phyloP scores from a whole-genome alignment of 2,329 filamentous ascomycete genomes.

The Penicillium verrucosum region DNA sequence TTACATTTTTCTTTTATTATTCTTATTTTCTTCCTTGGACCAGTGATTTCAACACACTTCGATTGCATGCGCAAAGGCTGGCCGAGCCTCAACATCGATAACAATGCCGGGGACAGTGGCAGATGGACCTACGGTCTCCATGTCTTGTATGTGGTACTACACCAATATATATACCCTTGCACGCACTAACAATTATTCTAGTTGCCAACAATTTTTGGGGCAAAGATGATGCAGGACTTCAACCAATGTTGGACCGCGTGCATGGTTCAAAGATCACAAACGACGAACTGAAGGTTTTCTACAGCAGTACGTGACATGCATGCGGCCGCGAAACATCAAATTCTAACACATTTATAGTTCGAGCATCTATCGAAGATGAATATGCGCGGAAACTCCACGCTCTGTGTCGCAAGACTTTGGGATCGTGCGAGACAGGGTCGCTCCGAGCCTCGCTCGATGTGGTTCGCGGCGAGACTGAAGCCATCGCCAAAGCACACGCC shows the following conservation, averaged over 20 bases:
- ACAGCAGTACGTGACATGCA: constrained; percentile 62
- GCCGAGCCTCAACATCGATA: constrained; percentile 31
- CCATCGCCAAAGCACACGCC: constrained; percentile 91
- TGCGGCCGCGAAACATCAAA: background rate
- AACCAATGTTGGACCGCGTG: constrained; percentile 90
- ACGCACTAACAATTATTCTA: constrained; percentile 33
- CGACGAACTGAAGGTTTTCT: constrained; percentile 91
- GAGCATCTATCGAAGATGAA: constrained; percentile 93
- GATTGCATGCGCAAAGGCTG: constrained; percentile 36
- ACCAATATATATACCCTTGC: background rate
- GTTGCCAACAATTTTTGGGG: constrained; percentile 99
- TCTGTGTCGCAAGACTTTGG: constrained; percentile 81
- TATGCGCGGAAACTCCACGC: constrained; percentile 86
- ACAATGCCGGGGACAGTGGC: constrained; percentile 60
- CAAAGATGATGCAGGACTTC: constrained; percentile 94
- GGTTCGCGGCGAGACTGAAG: constrained; percentile 82
- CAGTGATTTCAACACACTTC: constrained; percentile 7
- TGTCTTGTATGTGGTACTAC: constrained; percentile 57
- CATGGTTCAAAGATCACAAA: constrained; percentile 88
- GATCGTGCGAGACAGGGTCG: constrained; percentile 81
- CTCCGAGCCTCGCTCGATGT: constrained; percentile 82
- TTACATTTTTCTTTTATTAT: background rate
- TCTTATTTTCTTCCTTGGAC: constrained; percentile 11
- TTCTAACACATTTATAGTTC: constrained; percentile 48
- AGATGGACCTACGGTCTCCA: constrained; percentile 62